Evolutionary conservation across 352 stramenopile species (phyloP), one percentile per base, ranked within the genome.

Genomic region (Paralagenidium karlingii): DNA sequence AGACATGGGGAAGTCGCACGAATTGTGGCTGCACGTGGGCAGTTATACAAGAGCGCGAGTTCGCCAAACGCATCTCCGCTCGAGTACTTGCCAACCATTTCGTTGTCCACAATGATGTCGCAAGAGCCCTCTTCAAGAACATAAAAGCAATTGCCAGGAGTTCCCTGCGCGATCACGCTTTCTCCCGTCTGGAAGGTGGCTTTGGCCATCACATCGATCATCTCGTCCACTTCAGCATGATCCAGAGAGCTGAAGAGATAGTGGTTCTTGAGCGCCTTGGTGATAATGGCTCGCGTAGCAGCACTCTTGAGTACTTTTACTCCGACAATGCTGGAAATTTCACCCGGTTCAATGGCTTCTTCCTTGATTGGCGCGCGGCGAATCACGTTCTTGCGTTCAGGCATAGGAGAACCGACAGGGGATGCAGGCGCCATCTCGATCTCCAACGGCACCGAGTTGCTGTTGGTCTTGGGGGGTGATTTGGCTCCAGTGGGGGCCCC

Each of bases 21-120:
- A 54, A 95, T 97, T 24, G 92, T 97, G 5, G 92, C 94, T 2
- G 91, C 86, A 18, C 94, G 86, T 12, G 94, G 93, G 41, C 81
- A 96, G 56, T 96, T 96, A 74, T 98, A 98, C 49, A 98, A 79
- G 40, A 99, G 53, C 9, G 92, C 92, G n/a, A 98, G 66, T 63
- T 99, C 94, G 16, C 94, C 94, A 54, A 98, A 98, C 1, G 82
- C 73, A 25, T 83, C 63, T 0, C 78, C 75, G 28, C 70, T 78
- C n/a, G 46, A 46, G 50, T 97, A 80, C 40, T 68, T 73, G 30
- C 73, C 78, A 19, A 86, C 65, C 11, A 94, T 68, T 29, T 83
- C 69, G 6, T 59, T 53, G 40, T 90, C 64, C n/a, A 92, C 70
- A 19, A 81, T 48, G 48, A 94, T 89, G 42, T 83, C 76, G 40